These are phyloP conservation scores for Pilatotrama ljubarskyi DNA, from an alignment of 768 basidiomycete genomes.

Conservation along the genomic window DNA sequence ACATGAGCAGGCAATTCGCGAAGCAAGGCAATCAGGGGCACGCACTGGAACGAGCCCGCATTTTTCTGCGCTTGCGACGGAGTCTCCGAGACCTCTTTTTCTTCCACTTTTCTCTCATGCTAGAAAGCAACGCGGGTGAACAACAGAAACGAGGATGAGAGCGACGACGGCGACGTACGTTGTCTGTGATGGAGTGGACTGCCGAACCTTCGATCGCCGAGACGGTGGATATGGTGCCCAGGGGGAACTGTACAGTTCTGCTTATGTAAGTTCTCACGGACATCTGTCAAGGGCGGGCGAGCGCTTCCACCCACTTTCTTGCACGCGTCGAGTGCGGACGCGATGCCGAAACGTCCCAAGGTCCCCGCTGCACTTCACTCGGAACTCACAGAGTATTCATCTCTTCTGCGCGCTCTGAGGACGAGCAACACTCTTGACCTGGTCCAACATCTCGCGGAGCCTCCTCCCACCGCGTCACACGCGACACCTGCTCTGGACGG, in stretches of 20 bases:
- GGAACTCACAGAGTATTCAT: constrained; percentile 68
- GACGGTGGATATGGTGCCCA: constrained; percentile 24
- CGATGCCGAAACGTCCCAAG: constrained; percentile 41
- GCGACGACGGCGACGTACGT: constrained; percentile 9
- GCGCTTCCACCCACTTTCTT: neutral
- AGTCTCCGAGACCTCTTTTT: constrained; percentile 93
- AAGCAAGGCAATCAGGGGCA: constrained; percentile 27
- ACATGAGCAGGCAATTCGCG: neutral
- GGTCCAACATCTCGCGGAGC: constrained; percentile 46
- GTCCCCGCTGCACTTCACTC: constrained; percentile 58
- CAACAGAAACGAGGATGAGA: neutral
- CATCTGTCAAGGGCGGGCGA: neutral
- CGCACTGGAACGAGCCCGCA: constrained; percentile 92
- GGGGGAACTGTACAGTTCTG: constrained; percentile 33
- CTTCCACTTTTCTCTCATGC: constrained; percentile 98
- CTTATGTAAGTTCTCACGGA: constrained; percentile 27
- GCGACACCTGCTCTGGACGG: constrained; percentile 11
- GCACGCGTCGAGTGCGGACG: neutral
- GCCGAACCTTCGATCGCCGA: constrained; percentile 10
- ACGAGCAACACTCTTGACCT: constrained; percentile 60
- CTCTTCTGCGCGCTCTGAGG: constrained; percentile 63
- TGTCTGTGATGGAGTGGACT: constrained; percentile 24
- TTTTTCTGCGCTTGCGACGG: constrained; percentile 93
- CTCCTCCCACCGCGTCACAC: constrained; percentile 19
- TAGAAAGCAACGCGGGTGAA: constrained; percentile 25